phyloP scores from a whole-genome alignment of 2,329 filamentous ascomycete genomes.

The Venturiaceae sp. region DNA sequence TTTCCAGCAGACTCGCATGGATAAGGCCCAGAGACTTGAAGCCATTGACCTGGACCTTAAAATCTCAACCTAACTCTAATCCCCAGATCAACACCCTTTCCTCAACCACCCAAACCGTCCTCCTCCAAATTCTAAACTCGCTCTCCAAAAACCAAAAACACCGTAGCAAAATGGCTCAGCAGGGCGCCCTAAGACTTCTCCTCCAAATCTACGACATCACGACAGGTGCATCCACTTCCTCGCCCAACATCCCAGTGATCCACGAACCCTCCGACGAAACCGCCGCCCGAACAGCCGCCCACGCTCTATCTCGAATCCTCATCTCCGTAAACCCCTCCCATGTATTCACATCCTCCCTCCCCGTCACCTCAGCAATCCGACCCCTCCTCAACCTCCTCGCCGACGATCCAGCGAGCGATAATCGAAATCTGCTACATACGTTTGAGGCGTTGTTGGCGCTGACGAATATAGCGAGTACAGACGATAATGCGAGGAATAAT shows the following conservation, averaged over 20 bases:
- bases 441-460: conserved; percentile 89
- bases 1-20: too few species aligned
- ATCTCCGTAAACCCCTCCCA: conserved; percentile 79
- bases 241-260: conserved; percentile 30
- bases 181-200: conserved; percentile 83
- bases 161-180: conserved; percentile 75
- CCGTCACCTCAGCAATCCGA: conserved; percentile 67
- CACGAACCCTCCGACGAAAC: conserved; percentile 22
- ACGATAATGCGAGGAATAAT: conserved; percentile 48
- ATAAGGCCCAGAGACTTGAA: too few species aligned
- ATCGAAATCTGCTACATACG: conserved; percentile 69
- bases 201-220: conserved; percentile 52
- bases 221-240: conserved; percentile 18
- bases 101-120: conserved; percentile 56
- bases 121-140: conserved; percentile 66
- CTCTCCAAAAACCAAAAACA: conserved; percentile 65
- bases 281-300: conserved; percentile 50
- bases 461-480: conserved; percentile 78
- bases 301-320: conserved; percentile 73
- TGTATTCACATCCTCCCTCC: conserved; percentile 64
- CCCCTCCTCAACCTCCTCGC: conserved; percentile 68
- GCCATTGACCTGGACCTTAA: too few species aligned
- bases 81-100: too few species aligned
- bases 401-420: conserved; percentile 47
- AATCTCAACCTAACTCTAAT: too few species aligned